Base-by-base conservation (phyloP, 345 rosid species). In the Litchi chinensis region DNA sequence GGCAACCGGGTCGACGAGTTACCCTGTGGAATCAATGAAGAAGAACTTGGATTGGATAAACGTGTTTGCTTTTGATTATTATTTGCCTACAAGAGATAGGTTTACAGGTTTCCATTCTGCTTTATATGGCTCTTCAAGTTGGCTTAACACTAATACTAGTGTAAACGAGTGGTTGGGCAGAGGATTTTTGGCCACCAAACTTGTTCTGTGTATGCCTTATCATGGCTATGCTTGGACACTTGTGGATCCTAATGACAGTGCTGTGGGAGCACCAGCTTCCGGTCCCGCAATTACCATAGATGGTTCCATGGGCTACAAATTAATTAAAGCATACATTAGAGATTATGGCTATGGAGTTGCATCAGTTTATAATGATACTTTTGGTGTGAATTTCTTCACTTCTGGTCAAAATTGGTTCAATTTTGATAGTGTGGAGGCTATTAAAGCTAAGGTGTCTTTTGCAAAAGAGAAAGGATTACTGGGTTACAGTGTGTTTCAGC, bases 191-290 rank as follows among this genome's bases (percentile, higher is more conserved):
- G 72, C 78, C 3, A 26, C 48, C 7, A 84, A 78, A 41, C 70
- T 84, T 39, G 84, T 78, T 74, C 8, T 84, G 66, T 82, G 82
- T 5, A 39, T 84, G 75, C 82, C 86, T 67, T 84, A 46, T 48
- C 78, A 84, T 66, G 86, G 86, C 24, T 84, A 22, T 32, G 78
- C n/a, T 10, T 84, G 86, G 86, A 66, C 0, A 41, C 75, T 80
- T 15, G 82, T 32, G 32, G 71, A 72, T 59, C 67, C 73, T 0
- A 5, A 39, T 43, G 80, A 76, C 0, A 60, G 71, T 65, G 59
- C 5, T 10, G 19, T 85, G 39, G 84, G 80, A 28, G 65, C 81
- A 18, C 57, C 59, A 39, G 77, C 81, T 18, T 46, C 84, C 1
- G 88, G 83, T 13, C 77, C 78, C 0, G 77, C 60, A 15, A 10